Evolutionary conservation across 108 stramenopile genomes (phyloP), one percentile per base, ranked within the genome.

Genomic region (Nitzschia putrida): DNA sequence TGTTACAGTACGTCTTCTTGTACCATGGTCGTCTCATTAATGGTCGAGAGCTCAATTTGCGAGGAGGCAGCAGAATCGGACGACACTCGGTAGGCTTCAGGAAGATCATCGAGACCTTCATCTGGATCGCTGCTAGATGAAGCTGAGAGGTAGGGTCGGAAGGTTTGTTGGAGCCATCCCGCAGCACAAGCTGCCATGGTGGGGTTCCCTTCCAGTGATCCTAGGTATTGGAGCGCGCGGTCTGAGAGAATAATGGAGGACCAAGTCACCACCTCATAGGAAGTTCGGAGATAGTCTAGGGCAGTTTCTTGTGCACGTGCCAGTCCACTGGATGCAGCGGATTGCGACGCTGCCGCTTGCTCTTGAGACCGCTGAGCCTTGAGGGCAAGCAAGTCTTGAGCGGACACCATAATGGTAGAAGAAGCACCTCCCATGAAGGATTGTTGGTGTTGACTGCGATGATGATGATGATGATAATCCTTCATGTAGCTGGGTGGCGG

Each of bases 401-500:
- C 74, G 37, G 74, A 76, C 0, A 76, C 74, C 74, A 76, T 76
- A 8, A 76, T 63, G 11, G 67, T 76, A 13, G 57, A 67, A 4
- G 53, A 64, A 47, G 12, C 29, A 42, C 12, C 7, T 10, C 37
- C 23, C 51, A 24, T 16, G 53, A 14, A 26, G 7, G 41, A 29
- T 10, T 39, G 39, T 41, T 0, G 24, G 9, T 26, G 12, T 18
- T 34, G 21, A 37, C n/a, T 54, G 10, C 50, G 8, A 34, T 34
- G 20, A 26, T 26, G 8, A 16, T 29, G 11, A 3, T 65, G 8
- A 34, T 34, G 20, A 26, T 26, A 13, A 16, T 29, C 23, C 11
- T 65, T 26, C 5, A 12, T 29, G 44, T 23, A 11, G 9, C 51
- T 6, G 14, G 29, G n/a, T 34, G 43, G 7, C 49, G 29, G 29